Conservation (phyloP, 768 basidiomycete genomes). For the Cantharellus cinnabarinus region DNA sequence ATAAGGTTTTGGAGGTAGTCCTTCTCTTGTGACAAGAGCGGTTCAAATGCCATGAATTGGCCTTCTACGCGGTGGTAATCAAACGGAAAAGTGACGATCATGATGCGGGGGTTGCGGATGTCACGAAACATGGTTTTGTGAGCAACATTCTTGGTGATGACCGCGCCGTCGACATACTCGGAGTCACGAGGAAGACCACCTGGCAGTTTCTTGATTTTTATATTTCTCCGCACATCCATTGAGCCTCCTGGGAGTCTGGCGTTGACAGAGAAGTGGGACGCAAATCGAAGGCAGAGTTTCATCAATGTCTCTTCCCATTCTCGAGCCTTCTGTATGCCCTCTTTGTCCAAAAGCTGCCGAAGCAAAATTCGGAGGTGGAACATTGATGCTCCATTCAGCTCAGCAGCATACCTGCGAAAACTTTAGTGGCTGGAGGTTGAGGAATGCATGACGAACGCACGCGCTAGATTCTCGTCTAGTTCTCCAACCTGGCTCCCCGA, state of each 20-base stretch:
- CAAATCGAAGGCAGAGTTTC: slow-evolving; percentile 65
- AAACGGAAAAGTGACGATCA: slow-evolving; percentile 87
- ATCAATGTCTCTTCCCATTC: slow-evolving; percentile 83
- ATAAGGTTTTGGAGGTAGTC: slow-evolving; percentile 80
- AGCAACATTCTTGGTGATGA: slow-evolving; percentile 94
- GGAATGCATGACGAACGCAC: slow-evolving; percentile 27
- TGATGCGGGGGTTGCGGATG: slow-evolving; percentile 73
- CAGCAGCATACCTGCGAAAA: slow-evolving; percentile 46
- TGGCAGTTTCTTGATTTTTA: slow-evolving; percentile 97
- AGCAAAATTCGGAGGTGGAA: slow-evolving; percentile 79
- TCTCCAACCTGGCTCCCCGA: slow-evolving; percentile 61
- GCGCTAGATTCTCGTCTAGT: slow-evolving; percentile 76
- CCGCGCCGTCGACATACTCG: slow-evolving; percentile 90
- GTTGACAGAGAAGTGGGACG: slow-evolving; percentile 64
- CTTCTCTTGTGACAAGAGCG: slow-evolving; percentile 79
- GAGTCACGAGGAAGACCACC: slow-evolving; percentile 83
- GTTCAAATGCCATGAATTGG: slow-evolving; percentile 83
- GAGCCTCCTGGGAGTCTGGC: slow-evolving; percentile 69
- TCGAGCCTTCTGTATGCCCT: slow-evolving; percentile 56
- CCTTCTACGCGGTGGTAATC: slow-evolving; percentile 87
- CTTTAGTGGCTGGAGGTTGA: slow-evolving; percentile 1
- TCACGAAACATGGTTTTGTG: slow-evolving; percentile 84
- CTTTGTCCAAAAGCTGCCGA: slow-evolving; percentile 69
- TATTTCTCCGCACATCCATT: slow-evolving; percentile 86
- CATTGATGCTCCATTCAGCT: slow-evolving; percentile 73